Percentiles rank a stretch among this genome's conserved stretches.
Evolutionary conservation across 2,329 filamentous ascomycete species (phyloP).

Genomic region (Phialophora expanda): DNA sequence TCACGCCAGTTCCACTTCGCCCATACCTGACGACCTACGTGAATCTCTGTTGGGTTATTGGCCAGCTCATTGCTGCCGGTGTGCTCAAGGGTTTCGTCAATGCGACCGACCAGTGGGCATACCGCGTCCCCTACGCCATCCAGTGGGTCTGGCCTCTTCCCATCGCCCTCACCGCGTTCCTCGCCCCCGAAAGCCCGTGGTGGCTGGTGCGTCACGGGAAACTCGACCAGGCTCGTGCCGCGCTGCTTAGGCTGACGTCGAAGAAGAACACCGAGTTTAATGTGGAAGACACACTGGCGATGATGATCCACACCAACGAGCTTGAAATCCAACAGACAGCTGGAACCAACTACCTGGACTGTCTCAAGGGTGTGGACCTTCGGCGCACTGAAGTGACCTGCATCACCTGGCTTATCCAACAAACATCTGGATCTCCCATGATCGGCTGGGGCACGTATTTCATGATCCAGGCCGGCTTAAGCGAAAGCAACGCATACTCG

Average conservation of each 20-base stretch:
- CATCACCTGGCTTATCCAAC: slow-evolving; percentile 56
- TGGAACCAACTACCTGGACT: slow-evolving; percentile 44
- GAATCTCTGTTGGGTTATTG: slow-evolving; percentile 51
- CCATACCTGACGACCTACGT: slow-evolving; percentile 47
- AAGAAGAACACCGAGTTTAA: slow-evolving; percentile 41
- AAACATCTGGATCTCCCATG: slow-evolving; percentile 67
- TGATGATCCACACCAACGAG: slow-evolving; percentile 42
- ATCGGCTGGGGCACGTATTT: slow-evolving; percentile 69
- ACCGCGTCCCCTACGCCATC: slow-evolving; percentile 47
- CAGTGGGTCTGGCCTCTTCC: slow-evolving; percentile 43
- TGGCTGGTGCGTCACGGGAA: slow-evolving; percentile 58
- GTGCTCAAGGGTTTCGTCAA: slow-evolving; percentile 44
- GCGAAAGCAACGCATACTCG: slow-evolving; percentile 44
- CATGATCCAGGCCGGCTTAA: slow-evolving; percentile 57
- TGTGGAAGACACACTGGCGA: slow-evolving; percentile 41
- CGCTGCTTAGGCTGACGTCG: slow-evolving; percentile 53
- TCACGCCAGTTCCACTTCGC: slow-evolving; percentile 45
- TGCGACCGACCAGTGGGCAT: slow-evolving; percentile 44
- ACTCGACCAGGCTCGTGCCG: slow-evolving; percentile 54
- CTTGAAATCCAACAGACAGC: slow-evolving; percentile 39
- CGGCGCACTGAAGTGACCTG: slow-evolving; percentile 52
- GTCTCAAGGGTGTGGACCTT: slow-evolving; percentile 44
- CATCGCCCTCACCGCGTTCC: slow-evolving; percentile 36
- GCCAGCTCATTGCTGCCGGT: slow-evolving; percentile 48
- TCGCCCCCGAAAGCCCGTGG: slow-evolving; percentile 57